Base-by-base conservation (phyloP, 2,329 filamentous ascomycete genomes). In the Emericellopsis atlantica region DNA sequence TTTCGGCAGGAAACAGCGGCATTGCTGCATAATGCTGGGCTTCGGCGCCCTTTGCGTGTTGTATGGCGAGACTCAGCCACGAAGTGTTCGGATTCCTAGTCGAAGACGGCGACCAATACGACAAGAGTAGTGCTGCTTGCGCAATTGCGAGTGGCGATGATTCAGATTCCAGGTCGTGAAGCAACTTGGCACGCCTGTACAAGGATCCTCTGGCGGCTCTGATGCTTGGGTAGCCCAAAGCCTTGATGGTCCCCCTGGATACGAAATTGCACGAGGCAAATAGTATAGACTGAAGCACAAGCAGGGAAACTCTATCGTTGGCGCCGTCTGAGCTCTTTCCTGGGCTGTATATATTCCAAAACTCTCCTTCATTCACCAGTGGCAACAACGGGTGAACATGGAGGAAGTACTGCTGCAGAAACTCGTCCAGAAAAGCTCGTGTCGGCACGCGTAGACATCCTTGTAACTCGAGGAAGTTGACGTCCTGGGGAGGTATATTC, bases 1-100 rank as follows among this genome's bases (percentile, higher is more conserved):
- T 51, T 6, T 46, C 40, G 4, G 49, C 43, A 4, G 48, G 57
- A 45, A 50, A 55, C 6, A 49, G 51, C 14, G 50, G 60, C 47
- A 54, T 59, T 5, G 55, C 52, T 0, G 57, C 51, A 40, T 67
- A 67, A 24, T 63, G 61, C 35, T 68, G 61, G 1, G 62, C 64
- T 33, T 66, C 64, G 14, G 64, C 61, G 15, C 59, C 58, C 43
- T 64, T 66, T 2, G 70, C 68, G 41, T 69, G 66, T 47, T 71
- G 64, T 38, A 73, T 70, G 2, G 67, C 66, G 32, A 63, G 59
- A 18, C 60, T 59, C 2, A 74, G 59, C 70, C 70, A 74, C 5
- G 60, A 61, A 6, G 66, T 66, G 44, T 70, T 70, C 5, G 61
- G 55, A 32, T 62, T 61, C 22, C 54, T 52, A 5, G 55, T 56